These are phyloP conservation scores for Tausonia pullulans DNA, from an alignment of 1,284 basidiomycete genomes.

Conservation along the genomic window DNA sequence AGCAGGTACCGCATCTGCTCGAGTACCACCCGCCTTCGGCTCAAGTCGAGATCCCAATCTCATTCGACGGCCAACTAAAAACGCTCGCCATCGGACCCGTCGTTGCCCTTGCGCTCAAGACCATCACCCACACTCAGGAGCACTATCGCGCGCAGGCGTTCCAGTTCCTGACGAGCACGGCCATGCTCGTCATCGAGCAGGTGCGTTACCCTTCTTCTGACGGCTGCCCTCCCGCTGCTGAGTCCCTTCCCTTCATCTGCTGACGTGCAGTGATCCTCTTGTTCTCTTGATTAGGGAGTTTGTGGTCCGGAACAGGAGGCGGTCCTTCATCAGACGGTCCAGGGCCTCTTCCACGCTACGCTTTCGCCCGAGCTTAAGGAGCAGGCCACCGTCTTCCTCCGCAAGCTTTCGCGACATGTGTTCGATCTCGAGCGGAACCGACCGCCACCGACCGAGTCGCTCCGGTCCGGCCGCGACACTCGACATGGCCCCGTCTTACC, in stretches of 20 bases:
- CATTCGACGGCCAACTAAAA: slow-evolving; percentile 60
- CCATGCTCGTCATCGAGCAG: slow-evolving; percentile 63
- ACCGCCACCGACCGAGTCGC: slow-evolving; percentile 1
- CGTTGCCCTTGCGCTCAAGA: slow-evolving; percentile 57
- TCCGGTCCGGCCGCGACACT: slow-evolving; percentile 3
- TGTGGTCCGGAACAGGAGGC: slow-evolving; percentile 63
- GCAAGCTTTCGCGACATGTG: slow-evolving; percentile 54
- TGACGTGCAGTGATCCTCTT: slow-evolving; percentile 2
- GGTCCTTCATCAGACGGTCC: slow-evolving; percentile 56
- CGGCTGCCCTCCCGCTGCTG: slow-evolving; percentile 17
- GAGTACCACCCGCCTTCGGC: slow-evolving; percentile 54
- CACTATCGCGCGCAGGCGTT: slow-evolving; percentile 65
- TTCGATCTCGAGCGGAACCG: slow-evolving; percentile 40
- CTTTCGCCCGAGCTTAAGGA: slow-evolving; percentile 57
- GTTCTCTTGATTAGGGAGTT: slow-evolving; percentile 43
- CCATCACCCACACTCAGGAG: slow-evolving; percentile 50
- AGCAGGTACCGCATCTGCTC: slow-evolving; percentile 69
- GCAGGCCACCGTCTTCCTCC: slow-evolving; percentile 56
- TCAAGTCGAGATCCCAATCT: slow-evolving; percentile 51
- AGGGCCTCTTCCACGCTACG: slow-evolving; percentile 69
- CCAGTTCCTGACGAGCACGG: slow-evolving; percentile 61
- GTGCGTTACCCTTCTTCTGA: slow-evolving; percentile 37
- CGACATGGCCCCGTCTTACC: slow-evolving; percentile 43
- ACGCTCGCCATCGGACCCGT: slow-evolving; percentile 61
- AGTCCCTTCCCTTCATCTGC: neutral